These are phyloP conservation scores for Cytospora chrysosperma DNA, from an alignment of 2,329 filamentous ascomycete species.

Conservation along the genomic window DNA sequence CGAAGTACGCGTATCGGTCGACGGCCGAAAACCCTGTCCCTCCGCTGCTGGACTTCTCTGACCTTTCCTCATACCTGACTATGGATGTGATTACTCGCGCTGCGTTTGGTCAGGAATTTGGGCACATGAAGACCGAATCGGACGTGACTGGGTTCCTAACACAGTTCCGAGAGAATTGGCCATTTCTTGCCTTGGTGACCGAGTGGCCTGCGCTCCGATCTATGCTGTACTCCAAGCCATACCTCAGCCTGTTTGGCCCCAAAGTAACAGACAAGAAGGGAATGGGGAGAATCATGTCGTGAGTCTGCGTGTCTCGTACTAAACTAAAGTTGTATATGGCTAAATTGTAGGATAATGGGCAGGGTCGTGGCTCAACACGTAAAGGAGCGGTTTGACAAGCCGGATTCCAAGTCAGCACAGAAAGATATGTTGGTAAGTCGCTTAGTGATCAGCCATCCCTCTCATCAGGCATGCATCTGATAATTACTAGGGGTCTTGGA, in stretches of 20 bases:
- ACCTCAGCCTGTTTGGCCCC: constrained; percentile 39
- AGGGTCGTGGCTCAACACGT: constrained; percentile 2
- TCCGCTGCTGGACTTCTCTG: constrained; percentile 43
- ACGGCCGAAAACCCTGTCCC: background rate
- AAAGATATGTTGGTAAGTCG: constrained; percentile 46
- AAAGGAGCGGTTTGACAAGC: constrained; percentile 18
- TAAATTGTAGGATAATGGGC: background rate
- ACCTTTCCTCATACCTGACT: constrained; percentile 47
- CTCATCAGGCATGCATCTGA: background rate
- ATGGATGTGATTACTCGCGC: constrained; percentile 51
- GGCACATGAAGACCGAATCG: constrained; percentile 41
- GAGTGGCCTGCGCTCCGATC: constrained; percentile 37
- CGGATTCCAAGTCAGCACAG: constrained; percentile 35
- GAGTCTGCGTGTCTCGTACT: background rate
- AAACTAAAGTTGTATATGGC: no score
- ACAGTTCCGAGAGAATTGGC: constrained; percentile 19
- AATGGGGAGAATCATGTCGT: constrained; percentile 31
- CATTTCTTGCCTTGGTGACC: constrained; percentile 40
- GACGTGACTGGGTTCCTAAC: constrained; percentile 45
- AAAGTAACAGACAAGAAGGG: constrained; percentile 30
- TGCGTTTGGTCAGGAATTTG: constrained; percentile 46
- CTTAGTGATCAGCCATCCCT: no score
- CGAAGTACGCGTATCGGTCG: constrained; percentile 1
- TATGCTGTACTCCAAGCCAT: constrained; percentile 26
- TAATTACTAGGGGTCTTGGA: constrained; percentile 8